These are phyloP conservation scores for Bisporella sp. DNA, from an alignment of 2,329 filamentous ascomycete species.

Conservation along the genomic window DNA sequence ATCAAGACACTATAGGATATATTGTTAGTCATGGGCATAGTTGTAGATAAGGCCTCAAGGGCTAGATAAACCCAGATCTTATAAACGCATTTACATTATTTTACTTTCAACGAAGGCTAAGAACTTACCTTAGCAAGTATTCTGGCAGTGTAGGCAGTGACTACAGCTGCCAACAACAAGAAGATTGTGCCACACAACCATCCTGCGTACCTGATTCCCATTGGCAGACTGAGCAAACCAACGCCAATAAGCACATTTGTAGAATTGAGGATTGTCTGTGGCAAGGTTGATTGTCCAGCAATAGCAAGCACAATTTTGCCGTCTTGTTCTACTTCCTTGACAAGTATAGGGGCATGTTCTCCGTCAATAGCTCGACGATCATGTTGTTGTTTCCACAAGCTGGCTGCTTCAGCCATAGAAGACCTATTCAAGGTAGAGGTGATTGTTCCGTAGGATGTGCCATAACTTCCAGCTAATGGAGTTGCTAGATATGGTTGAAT, in stretches of 20 bases:
- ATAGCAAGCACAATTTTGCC: constrained; percentile 78
- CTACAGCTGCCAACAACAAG: constrained; percentile 63
- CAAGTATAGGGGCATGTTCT: constrained; percentile 68
- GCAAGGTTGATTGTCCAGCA: constrained; percentile 89
- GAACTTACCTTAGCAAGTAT: constrained; percentile 61
- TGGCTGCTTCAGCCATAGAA: constrained; percentile 44
- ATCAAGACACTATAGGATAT: constrained; percentile 59
- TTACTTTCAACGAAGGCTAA: neutral
- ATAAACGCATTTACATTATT: too few relatives aligned
- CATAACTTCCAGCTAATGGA: constrained; percentile 66
- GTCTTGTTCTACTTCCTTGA: constrained; percentile 84
- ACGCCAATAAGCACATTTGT: constrained; percentile 78
- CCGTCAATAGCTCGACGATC: constrained; percentile 40
- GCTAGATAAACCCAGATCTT: neutral
- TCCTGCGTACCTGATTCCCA: constrained; percentile 80
- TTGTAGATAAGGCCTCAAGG: neutral
- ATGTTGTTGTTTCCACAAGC: constrained; percentile 45
- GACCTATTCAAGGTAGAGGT: constrained; percentile 22
- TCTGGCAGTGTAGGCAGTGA: constrained; percentile 81
- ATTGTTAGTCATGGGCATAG: neutral
- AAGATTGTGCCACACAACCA: constrained; percentile 79
- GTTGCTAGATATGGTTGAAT: constrained; percentile 56
- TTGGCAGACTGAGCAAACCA: constrained; percentile 78
- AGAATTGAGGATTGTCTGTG: constrained; percentile 94
- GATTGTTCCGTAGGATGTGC: constrained; percentile 52